Evolutionary conservation across 345 rosid species (phyloP).

Genomic region (Salix brachista): DNA sequence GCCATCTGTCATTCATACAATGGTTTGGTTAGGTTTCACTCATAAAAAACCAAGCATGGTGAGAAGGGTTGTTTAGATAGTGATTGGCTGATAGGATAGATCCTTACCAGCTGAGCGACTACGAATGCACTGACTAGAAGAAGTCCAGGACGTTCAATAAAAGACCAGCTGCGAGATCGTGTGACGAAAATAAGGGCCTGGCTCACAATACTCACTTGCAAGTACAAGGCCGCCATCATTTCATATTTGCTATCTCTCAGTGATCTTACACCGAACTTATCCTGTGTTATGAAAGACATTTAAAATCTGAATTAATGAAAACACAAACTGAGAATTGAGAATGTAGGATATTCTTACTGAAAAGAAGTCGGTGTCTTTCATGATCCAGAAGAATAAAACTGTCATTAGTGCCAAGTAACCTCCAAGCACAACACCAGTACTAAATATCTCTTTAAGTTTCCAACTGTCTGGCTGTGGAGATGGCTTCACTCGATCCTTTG

Average conservation of each 20-base stretch:
- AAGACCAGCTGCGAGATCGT: constrained; percentile 90
- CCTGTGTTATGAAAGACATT: constrained; percentile 33
- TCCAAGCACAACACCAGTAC: constrained; percentile 79
- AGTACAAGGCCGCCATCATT: constrained; percentile 79
- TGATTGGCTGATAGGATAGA: not conserved
- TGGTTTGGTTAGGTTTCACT: not conserved
- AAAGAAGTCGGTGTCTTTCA: constrained; percentile 68
- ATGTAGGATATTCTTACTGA: constrained; percentile 38
- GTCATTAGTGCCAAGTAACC: constrained; percentile 83
- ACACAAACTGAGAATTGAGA: not conserved
- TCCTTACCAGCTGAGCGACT: constrained; percentile 68
- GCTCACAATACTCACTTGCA: constrained; percentile 86
- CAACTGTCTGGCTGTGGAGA: constrained; percentile 90
- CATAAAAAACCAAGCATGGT: not conserved
- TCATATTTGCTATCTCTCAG: constrained; percentile 25
- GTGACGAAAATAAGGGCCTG: constrained; percentile 90
- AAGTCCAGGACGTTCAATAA: constrained; percentile 67
- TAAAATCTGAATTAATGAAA: not conserved
- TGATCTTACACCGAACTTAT: constrained; percentile 51
- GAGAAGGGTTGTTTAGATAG: not conserved
- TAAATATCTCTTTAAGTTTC: constrained; percentile 79
- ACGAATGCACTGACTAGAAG: constrained; percentile 57
- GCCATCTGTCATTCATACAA: constrained; percentile 42
- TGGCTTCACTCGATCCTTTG: constrained; percentile 82
- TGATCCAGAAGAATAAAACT: constrained; percentile 73